Evolutionary conservation across 768 basidiomycete genomes (phyloP), one percentile per base, ranked within the genome.

Genomic region (Lactifluus piperatus): DNA sequence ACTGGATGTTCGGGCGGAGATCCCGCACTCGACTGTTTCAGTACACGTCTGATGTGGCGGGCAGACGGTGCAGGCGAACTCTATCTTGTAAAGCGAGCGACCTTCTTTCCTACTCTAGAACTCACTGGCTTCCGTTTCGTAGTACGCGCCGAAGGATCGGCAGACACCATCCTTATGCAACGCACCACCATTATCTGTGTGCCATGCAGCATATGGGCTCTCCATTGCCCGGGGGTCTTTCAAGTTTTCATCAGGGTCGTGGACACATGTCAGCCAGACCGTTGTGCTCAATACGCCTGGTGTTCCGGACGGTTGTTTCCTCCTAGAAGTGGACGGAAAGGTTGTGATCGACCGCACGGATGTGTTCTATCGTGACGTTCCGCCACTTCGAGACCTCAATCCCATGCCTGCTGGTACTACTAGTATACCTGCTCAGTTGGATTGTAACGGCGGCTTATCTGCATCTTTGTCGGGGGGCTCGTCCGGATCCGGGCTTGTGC

Each of bases 31-130:
- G 75, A 79, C 45, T 94, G 92, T 66, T 94, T 90, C 68, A 90
- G 87, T 67, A 92, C 91, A 6, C 73, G 92, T 27, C 57, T 94
- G 64, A 94, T 94, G 92, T 94, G 87, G 86, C 76, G 87, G 39
- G 66, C 69, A 13, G 72, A 71, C 0, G 91, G 91, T 4, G 70
- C 69, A 0, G 91, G 91, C 4, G 92, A 94, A 66, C 72, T 90
- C 27, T 91, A 91, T 66, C 74, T 88, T 59, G 86, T 88, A 65
- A 47, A 30, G 22, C 9, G 24, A 32, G 5, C 16, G 14, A 8
- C 53, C n/a, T 55, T 51, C 27, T 26, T 32, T 50, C 8, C 26
- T 29, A 37, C 13, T 20, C 3, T 27, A 32, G 24, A 11, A 16
- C 39, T 24, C 36, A 43, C 30, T 4, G 20, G 29, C 24, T 18